Percentiles rank a stretch among this genome's conserved stretches.
Conservation (phyloP, 331 rosid species). For the Telfairia occidentalis region DNA sequence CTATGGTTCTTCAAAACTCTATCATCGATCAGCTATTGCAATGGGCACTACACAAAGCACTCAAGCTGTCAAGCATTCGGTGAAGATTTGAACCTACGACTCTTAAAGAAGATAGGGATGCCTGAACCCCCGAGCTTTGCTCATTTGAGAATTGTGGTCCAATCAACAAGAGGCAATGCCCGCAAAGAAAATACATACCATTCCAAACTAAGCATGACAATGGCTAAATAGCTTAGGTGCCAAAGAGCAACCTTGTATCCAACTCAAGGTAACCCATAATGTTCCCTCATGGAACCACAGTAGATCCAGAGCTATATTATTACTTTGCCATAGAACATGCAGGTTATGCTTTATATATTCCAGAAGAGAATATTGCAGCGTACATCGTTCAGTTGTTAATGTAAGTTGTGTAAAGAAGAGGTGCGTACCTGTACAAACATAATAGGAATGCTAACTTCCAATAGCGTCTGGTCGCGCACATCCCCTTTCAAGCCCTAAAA, state of each 20-base stretch:
- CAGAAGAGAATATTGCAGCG: neutral
- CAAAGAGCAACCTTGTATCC: neutral
- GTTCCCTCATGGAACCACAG: neutral
- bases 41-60: neutral
- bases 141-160: neutral
- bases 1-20: neutral
- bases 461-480: slow-evolving; percentile 28
- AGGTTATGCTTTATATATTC: neutral
- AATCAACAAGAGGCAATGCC: neutral
- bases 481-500: slow-evolving; percentile 24
- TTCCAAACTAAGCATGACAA: neutral
- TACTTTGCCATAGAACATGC: neutral
- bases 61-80: neutral
- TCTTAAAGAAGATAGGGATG: no score
- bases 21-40: neutral
- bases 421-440: slow-evolving; percentile 47
- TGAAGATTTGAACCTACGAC: neutral
- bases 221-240: neutral
- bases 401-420: neutral
- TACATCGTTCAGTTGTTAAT: neutral
- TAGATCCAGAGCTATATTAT: neutral
- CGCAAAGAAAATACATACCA: neutral
- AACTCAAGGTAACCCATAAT: neutral
- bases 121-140: no score
- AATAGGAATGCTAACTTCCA: slow-evolving; percentile 26